These are phyloP conservation scores for Novymonas esmeraldas DNA, from an alignment of 208 protist genomes.

Conservation along the genomic window DNA sequence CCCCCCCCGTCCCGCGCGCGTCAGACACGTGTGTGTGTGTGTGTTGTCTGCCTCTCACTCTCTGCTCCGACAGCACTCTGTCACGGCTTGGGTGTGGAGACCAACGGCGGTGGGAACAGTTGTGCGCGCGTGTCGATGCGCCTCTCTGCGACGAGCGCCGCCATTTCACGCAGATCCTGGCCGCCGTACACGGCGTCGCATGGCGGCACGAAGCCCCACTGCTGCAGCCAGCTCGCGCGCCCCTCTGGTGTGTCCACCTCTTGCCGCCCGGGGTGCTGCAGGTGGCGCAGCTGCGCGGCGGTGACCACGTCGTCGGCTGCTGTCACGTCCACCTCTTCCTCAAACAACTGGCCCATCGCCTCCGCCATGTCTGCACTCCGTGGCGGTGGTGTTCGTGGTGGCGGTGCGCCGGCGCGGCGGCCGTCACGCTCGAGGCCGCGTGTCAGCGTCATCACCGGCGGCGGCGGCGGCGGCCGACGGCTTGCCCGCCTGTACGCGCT, in stretches of 20 bases:
- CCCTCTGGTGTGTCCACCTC: conserved; percentile 59
- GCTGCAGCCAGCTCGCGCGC: conserved; percentile 59
- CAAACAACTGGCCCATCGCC: conserved; percentile 6
- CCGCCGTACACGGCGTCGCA: conserved; percentile 65
- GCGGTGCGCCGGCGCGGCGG: too few species aligned
- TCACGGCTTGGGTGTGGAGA: too few species aligned
- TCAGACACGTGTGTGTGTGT: too few species aligned
- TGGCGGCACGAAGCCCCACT: conserved; percentile 84
- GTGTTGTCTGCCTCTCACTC: too few species aligned
- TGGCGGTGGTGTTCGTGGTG: background rate
- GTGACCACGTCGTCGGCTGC: background rate
- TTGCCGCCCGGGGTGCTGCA: conserved; percentile 33
- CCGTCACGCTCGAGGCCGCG: too few species aligned
- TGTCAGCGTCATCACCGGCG: background rate
- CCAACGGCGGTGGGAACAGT: conserved; percentile 56
- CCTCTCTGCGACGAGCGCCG: conserved; percentile 70
- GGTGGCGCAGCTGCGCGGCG: conserved; percentile 8
- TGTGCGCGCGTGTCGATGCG: conserved; percentile 56
- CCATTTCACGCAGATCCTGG: conserved; percentile 70
- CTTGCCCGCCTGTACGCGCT: conserved; percentile 27
- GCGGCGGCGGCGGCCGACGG: conserved; percentile 1
- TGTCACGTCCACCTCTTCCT: background rate
- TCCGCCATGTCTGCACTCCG: conserved; percentile 5
- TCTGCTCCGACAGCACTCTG: too few species aligned
- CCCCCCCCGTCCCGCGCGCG: too few species aligned